Evolutionary conservation across 1,284 basidiomycete species (phyloP), one percentile per base, ranked within the genome.

Genomic region (Puccinia polysora): DNA sequence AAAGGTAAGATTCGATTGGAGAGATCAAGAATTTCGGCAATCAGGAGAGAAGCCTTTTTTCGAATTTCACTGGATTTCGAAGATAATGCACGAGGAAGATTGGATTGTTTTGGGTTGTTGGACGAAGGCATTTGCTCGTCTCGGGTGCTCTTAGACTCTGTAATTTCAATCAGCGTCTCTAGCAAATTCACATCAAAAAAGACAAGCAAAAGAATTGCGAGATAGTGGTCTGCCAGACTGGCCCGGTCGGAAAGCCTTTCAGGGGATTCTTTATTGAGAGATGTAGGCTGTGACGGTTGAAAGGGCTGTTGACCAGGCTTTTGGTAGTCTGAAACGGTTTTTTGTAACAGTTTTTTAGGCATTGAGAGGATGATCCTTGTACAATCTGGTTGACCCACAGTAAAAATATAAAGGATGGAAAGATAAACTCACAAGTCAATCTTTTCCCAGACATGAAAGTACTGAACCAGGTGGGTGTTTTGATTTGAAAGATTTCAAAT

Each of bases 211-310:
- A 98, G 82, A n/a, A 99, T 83, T 0, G 89, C 89, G 53, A 95
- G 86, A 78, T 92, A 99, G 78, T 98, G 95, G 78, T 97, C 93
- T 2, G 92, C 88, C 5, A 97, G 81, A 76, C 89, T 94, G 47
- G 92, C 87, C 85, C 47, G 85, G 81, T 6, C 73, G 0, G 69
- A 62, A 58, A 62, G 58, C 20, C 74, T 72, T 62, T 59, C 58
- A 20, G 69, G 36, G 20, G 52, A 18, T 23, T 73, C 63, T 45
- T 56, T 55, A 43, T 55, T 34, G 23, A 12, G 30, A 47, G 52
- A 20, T 28, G 73, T 50, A 5, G 43, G 40, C n/a, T 67, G 69
- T 28, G 73, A 59, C 30, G 71, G 30, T 55, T 73, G 38, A 55
- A 28, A 38, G 40, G 45, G 25, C 14, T 52, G 58, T 40, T 36